A percentile compares a stretch with the other conserved stretches of the same genome.
phyloP scores from a whole-genome alignment of 768 basidiomycete species.

The Strobilomyces confusus region DNA sequence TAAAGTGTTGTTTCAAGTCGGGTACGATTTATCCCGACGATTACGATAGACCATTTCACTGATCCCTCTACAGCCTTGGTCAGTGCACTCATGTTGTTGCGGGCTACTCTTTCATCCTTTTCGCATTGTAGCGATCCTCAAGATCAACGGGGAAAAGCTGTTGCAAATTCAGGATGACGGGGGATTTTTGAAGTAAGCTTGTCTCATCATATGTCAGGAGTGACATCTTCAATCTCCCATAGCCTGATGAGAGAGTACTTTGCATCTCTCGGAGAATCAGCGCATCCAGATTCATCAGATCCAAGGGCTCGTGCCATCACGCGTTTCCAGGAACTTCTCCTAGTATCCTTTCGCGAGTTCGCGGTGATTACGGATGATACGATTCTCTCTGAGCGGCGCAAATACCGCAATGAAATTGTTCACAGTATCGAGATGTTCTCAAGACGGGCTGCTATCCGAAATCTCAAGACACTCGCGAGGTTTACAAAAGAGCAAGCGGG shows the following conservation, averaged over 20 bases:
- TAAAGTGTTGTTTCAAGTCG: conserved; percentile 97
- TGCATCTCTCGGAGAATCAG: conserved; percentile 86
- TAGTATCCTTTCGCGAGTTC: conserved; percentile 97
- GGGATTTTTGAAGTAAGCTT: conserved; percentile 82
- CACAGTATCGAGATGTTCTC: conserved; percentile 92
- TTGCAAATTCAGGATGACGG: conserved; percentile 96
- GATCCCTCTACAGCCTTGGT: conserved; percentile 48
- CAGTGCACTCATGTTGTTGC: conserved; percentile 24
- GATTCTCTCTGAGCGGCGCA: conserved; percentile 79
- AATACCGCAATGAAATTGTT: conserved; percentile 85
- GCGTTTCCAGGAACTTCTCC: conserved; percentile 93
- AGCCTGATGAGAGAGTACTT: conserved; percentile 97
- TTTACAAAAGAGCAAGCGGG: conserved; percentile 88
- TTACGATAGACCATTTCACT: conserved; percentile 1
- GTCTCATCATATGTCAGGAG: neutral
- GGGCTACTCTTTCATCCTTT: conserved; percentile 12
- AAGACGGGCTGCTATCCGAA: conserved; percentile 86
- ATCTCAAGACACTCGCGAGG: conserved; percentile 70
- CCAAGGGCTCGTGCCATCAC: conserved; percentile 91
- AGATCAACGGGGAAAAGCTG: conserved; percentile 93
- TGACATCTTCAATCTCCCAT: neutral
- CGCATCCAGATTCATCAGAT: conserved; percentile 85
- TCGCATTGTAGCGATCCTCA: conserved; percentile 73
- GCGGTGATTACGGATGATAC: conserved; percentile 94
- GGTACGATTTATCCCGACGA: conserved; percentile 43